phyloP scores from a whole-genome alignment of 2,329 filamentous ascomycete genomes.

The Emericellopsis atlantica region DNA sequence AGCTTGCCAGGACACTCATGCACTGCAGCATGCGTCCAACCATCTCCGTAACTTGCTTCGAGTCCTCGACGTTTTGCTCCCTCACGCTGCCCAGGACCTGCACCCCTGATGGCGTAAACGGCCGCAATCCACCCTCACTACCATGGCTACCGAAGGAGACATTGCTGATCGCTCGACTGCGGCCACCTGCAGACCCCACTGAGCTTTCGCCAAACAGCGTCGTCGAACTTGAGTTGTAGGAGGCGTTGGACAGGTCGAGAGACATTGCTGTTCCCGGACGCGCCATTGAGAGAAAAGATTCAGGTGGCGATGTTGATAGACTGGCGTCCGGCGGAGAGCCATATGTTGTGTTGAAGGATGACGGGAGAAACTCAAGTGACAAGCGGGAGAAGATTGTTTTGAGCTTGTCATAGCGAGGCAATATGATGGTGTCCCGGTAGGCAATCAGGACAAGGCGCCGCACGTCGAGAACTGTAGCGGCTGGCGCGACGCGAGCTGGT shows the following conservation, averaged over 20 bases:
- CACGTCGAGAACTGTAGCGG: slow-evolving; percentile 59
- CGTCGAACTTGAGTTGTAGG: slow-evolving; percentile 68
- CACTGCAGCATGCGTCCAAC: slow-evolving; percentile 95
- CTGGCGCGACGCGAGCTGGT: slow-evolving; percentile 29
- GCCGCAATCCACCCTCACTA: slow-evolving; percentile 23
- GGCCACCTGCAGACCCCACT: slow-evolving; percentile 34
- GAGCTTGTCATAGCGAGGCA: slow-evolving; percentile 78
- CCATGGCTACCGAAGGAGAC: slow-evolving; percentile 52
- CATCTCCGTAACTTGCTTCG: slow-evolving; percentile 79
- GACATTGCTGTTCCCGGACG: slow-evolving; percentile 65
- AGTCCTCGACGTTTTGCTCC: slow-evolving; percentile 52
- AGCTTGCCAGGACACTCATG: slow-evolving; percentile 74
- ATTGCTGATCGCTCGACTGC: slow-evolving; percentile 77
- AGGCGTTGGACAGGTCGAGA: slow-evolving; percentile 61
- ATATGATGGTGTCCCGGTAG: slow-evolving; percentile 79
- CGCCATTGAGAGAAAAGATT: slow-evolving; percentile 28
- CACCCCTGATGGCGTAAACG: slow-evolving; percentile 26
- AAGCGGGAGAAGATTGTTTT: slow-evolving; percentile 85
- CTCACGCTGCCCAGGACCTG: slow-evolving; percentile 24
- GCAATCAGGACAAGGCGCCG: slow-evolving; percentile 77
- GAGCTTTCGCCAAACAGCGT: slow-evolving; percentile 60
- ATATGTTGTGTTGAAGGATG: slow-evolving; percentile 39
- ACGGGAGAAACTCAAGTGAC: slow-evolving; percentile 63
- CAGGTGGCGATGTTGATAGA: slow-evolving; percentile 34
- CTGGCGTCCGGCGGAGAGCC: slow-evolving; percentile 35